phyloP scores from a whole-genome alignment of 139 green algal species.

The Chlamydomonas asymmetrica region DNA sequence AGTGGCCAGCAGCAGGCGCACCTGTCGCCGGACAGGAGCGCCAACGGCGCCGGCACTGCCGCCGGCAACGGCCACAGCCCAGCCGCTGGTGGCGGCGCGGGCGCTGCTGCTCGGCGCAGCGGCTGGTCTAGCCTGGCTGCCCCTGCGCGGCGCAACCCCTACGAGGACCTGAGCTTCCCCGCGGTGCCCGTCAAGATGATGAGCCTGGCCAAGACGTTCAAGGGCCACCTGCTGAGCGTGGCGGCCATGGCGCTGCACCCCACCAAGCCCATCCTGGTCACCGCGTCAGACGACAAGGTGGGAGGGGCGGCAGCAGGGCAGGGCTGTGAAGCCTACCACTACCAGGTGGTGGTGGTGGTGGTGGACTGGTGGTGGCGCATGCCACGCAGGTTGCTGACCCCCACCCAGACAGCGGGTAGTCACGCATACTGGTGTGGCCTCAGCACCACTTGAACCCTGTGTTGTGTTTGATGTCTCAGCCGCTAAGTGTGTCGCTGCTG shows the following conservation, averaged over 20 bases:
- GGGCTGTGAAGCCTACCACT: background rate
- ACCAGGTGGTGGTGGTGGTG: background rate
- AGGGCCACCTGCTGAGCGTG: conserved; percentile 61
- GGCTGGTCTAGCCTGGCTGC: conserved; percentile 39
- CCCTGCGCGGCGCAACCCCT: conserved; percentile 51
- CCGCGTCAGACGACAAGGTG: conserved; percentile 76
- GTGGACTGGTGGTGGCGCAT: background rate
- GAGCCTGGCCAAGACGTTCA: conserved; percentile 73
- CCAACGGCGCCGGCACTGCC: background rate
- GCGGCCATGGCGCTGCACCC: conserved; percentile 78
- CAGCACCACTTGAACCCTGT: too few relatives aligned
- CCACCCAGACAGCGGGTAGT: too few relatives aligned
- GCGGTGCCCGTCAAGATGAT: conserved; percentile 52
- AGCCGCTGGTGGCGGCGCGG: background rate
- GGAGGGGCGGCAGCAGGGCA: conserved; percentile 30
- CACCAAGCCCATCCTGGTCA: conserved; percentile 79
- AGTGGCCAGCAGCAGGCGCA: background rate
- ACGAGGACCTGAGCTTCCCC: conserved; percentile 50
- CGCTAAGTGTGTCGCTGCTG: too few relatives aligned
- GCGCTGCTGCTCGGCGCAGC: conserved; percentile 1
- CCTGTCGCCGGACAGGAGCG: background rate
- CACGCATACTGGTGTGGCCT: too few relatives aligned
- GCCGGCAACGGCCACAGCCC: background rate
- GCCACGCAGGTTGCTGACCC: too few relatives aligned
- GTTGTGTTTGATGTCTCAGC: too few relatives aligned